A percentile compares a stretch with the other conserved stretches of the same genome.
Conservation (phyloP, 164 flowering plant species). For the Stephania cephalantha region DNA sequence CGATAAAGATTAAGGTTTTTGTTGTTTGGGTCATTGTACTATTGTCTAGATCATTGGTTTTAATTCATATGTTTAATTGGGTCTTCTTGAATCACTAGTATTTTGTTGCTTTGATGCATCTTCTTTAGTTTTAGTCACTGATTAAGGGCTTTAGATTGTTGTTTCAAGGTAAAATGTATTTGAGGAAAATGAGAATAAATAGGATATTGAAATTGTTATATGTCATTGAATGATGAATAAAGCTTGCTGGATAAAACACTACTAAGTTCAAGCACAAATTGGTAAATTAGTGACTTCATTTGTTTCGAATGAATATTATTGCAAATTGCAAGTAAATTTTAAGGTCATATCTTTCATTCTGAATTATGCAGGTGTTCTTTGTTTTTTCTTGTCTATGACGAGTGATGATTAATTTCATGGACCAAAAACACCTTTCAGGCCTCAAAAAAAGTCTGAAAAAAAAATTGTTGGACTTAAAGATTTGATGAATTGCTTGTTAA, state of each 20-base stretch:
- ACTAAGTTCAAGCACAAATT: background rate
- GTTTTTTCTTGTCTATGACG: background rate
- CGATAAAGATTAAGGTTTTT: too few species aligned
- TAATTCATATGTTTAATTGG: too few species aligned
- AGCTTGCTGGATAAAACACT: background rate
- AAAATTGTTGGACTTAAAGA: background rate
- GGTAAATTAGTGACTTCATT: background rate
- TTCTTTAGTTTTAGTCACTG: background rate
- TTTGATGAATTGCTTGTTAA: too few species aligned
- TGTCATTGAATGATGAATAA: background rate
- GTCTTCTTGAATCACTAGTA: background rate
- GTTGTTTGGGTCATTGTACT: too few species aligned
- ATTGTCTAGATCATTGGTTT: too few species aligned
- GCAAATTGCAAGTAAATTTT: background rate
- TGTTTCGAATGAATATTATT: background rate
- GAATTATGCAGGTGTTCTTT: background rate
- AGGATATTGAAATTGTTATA: background rate
- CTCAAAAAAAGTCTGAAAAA: too few species aligned
- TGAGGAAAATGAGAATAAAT: background rate
- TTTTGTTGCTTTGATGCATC: background rate
- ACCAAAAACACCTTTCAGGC: background rate
- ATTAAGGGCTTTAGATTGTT: background rate
- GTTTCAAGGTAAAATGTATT: background rate
- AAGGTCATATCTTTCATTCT: background rate
- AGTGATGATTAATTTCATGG: background rate